These are phyloP conservation scores for Plantago rigida DNA, from an alignment of 305 asterid genomes.

Conservation along the genomic window DNA sequence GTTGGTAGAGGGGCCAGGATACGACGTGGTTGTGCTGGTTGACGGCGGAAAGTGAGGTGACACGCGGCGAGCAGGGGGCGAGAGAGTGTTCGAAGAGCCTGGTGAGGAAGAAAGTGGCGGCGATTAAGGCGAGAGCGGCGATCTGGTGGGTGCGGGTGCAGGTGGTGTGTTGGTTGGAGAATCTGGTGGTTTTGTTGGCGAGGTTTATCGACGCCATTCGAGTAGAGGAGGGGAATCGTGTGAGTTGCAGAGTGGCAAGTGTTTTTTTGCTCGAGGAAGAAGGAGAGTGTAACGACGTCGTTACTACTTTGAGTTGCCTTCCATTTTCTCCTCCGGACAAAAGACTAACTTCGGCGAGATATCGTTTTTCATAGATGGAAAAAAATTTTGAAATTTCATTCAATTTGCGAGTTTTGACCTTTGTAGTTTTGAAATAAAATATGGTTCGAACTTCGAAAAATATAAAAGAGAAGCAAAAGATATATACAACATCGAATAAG, in stretches of 20 bases:
- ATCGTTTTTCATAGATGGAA: too few species aligned
- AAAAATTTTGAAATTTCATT: too few species aligned
- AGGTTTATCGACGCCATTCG: conserved; percentile 46
- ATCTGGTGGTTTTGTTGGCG: conserved; percentile 38
- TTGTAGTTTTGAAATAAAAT: too few species aligned
- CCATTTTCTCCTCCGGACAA: too few species aligned
- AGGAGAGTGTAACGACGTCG: conserved; percentile 10
- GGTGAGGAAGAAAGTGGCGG: conserved; percentile 69
- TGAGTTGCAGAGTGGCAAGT: not conserved
- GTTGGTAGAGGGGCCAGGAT: not conserved
- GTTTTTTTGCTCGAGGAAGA: not conserved
- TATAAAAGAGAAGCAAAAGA: too few species aligned
- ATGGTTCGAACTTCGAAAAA: too few species aligned
- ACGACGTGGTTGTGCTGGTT: too few species aligned
- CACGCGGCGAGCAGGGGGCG: conserved; percentile 22
- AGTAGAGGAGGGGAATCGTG: not conserved
- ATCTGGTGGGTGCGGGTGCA: conserved; percentile 76
- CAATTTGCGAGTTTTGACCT: too few species aligned
- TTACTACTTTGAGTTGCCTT: not conserved
- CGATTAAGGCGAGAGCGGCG: conserved; percentile 60
- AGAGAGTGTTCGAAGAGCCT: conserved; percentile 57
- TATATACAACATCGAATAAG: too few species aligned
- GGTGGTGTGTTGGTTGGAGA: conserved; percentile 31
- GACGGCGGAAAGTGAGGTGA: conserved; percentile 28
- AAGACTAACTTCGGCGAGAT: too few species aligned